Evolutionary conservation across 257 asterid genomes (phyloP).

Genomic region (Forsythia suspensa): DNA sequence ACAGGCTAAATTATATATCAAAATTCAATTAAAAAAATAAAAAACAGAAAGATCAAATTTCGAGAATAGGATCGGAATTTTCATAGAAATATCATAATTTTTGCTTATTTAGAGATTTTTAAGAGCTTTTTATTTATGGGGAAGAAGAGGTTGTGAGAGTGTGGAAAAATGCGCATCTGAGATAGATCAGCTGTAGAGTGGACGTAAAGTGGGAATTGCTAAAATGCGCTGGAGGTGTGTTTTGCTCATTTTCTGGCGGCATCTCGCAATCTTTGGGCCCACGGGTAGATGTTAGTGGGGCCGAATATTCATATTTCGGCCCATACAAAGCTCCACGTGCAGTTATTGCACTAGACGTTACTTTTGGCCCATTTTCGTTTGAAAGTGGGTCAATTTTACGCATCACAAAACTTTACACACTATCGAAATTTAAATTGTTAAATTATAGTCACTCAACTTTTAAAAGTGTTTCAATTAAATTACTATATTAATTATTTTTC

Average conservation of each 20-base stretch:
- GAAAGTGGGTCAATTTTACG: background rate
- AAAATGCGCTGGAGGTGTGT: conserved; percentile 39
- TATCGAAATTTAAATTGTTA: background rate
- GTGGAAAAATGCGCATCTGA: conserved; percentile 30
- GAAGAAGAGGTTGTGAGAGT: conserved; percentile 22
- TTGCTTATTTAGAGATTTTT: conserved; percentile 19
- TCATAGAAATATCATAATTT: conserved; percentile 23
- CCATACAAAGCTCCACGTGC: background rate
- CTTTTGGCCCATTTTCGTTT: background rate
- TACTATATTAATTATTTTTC: too few species aligned
- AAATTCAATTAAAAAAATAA: background rate
- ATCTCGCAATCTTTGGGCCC: conserved; percentile 31
- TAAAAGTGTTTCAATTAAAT: too few species aligned
- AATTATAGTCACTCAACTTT: too few species aligned
- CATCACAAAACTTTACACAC: background rate
- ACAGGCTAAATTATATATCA: background rate
- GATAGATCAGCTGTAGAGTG: conserved; percentile 20
- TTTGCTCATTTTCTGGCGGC: conserved; percentile 10
- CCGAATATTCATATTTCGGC: background rate
- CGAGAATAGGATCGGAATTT: background rate
- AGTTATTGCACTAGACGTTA: background rate
- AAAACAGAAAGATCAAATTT: background rate
- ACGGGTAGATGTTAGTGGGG: conserved; percentile 2
- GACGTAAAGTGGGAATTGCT: conserved; percentile 30
- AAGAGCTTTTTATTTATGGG: background rate